These are phyloP conservation scores for Xylariales sp. DNA, from an alignment of 2,329 filamentous ascomycete species.

Conservation along the genomic window DNA sequence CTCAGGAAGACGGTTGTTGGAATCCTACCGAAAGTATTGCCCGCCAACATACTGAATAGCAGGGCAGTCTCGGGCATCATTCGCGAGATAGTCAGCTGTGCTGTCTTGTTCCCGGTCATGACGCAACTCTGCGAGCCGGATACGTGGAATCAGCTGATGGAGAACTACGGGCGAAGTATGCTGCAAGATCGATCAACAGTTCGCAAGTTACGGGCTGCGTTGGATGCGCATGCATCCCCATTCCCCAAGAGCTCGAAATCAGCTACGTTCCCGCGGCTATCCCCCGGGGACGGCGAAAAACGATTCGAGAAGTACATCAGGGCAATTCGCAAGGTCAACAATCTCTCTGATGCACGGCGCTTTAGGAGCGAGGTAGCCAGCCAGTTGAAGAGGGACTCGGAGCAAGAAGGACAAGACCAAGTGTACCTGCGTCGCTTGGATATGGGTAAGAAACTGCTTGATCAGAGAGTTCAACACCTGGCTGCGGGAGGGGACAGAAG, in stretches of 20 bases:
- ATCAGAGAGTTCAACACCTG: conserved; percentile 82
- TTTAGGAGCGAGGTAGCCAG: conserved; percentile 90
- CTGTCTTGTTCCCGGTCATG: conserved; percentile 79
- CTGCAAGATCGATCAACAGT: conserved; percentile 95
- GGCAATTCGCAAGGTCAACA: conserved; percentile 81
- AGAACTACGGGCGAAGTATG: conserved; percentile 79
- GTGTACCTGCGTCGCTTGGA: conserved; percentile 86
- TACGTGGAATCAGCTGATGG: conserved; percentile 95
- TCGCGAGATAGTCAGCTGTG: conserved; percentile 87
- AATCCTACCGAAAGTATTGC: conserved; percentile 71
- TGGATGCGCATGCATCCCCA: conserved; percentile 92
- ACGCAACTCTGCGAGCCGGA: conserved; percentile 83
- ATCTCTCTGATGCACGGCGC: conserved; percentile 84
- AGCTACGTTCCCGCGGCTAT: conserved; percentile 73
- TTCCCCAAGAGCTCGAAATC: conserved; percentile 60
- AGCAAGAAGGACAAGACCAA: conserved; percentile 73
- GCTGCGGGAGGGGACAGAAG: conserved; percentile 59
- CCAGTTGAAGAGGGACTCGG: conserved; percentile 80
- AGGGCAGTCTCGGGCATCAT: conserved; percentile 75
- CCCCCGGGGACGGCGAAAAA: conserved; percentile 78
- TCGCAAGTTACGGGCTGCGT: conserved; percentile 79
- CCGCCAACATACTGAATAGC: conserved; percentile 69
- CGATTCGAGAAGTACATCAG: conserved; percentile 94
- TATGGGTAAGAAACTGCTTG: conserved; percentile 83
- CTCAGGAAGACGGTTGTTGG: conserved; percentile 69